Base-by-base conservation (phyloP, 1,139 yeast species). In the Geotrichum klebahnii region DNA sequence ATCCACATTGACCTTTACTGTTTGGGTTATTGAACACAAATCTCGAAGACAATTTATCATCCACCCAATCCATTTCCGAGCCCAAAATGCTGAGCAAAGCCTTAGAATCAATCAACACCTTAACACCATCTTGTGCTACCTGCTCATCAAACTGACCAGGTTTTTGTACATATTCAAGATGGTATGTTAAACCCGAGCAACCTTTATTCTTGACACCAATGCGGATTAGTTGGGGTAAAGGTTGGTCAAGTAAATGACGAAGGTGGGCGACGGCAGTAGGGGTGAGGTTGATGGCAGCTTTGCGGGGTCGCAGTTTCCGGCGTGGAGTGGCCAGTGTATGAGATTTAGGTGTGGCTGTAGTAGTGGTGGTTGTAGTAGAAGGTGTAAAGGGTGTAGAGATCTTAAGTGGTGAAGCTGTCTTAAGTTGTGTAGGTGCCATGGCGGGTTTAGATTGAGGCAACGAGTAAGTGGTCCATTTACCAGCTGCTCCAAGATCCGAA, bases 1-100 rank as follows among this genome's bases (percentile, higher is more conserved):
- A 92, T 16, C 98, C 98, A 70, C 98, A 92, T 50, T 96, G 86
- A 31, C 97, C 97, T 72, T 90, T 92, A 44, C 95, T 84, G 69
- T 92, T 92, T 54, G 98, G 98, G 68, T 92, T 92, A 68, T 78
- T 82, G 74, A 92, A 92, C 34, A 92, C 88, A 67, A 92, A 92
- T 64, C 95, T 79, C 16, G 95, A 82, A 33, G 90, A 80, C 57
- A 92, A 74, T 67, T 88, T 89, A 65, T 92, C 97, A 64, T 92
- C 97, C 53, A 87, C 75, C 96, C 97, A 92, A 70, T 92, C 98
- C 98, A 92, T 92, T 68, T 89, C 96, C 3, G 95, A 84, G 1
- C 98, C 98, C 53, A 92, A 95, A 46, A 92, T 90, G 57, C 95
- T 84, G 67, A 92, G 89, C 54, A 92, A 75, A 1, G 98, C 97